Base-by-base conservation (phyloP, 208 protist species). In the Wallacemonas sp. region DNA sequence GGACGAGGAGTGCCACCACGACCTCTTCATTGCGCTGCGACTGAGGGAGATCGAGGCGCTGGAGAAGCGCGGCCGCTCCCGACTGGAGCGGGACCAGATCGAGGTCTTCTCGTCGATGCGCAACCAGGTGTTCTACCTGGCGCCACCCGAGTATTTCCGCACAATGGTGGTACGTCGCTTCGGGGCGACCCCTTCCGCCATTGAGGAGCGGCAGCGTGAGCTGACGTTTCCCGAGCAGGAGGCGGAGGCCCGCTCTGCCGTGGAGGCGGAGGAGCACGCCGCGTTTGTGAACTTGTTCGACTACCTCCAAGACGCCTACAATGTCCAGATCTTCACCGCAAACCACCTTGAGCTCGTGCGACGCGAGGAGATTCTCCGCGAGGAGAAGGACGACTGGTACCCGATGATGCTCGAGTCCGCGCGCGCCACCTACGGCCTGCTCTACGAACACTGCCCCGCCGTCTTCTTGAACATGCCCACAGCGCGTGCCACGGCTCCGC, bases 141-240 rank as follows among this genome's bases (percentile, higher is more conserved):
- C 79, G 4, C 84, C 87, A 14, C 74, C 84, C 0, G 81, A 86
- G 14, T 91, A 83, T 70, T 93, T 89, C 65, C 83, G 87, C 38
- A 39, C 70, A 20, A 14, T 79, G 0, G 83, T 80, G 25, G 61
- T 81, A 0, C 49, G 84, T 11, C 77, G 81, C n/a, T 81, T 81
- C 48, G 82, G 82, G 3, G 36, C 46, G 29, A 82, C 54, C 20
- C 22, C 25, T 10, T 31, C 33, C n/a, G 22, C 38, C 11, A n/a
- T 31, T 16, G 22, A 44, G 2, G 57, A 49, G 1, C 18, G 59
- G 31, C 33, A 41, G 18, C 18, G 62, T 25, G 81, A 88, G 14
- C 65, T 72, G 23, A 76, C 72, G 8, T 44, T 89, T 16, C 65
- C 72, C 54, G 74, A 88, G 57, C 1, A 70, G 26, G 80, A 84